Evolutionary conservation across 495 filamentous ascomycete genomes (phyloP).

Genomic region (Lophiotrema nucula): DNA sequence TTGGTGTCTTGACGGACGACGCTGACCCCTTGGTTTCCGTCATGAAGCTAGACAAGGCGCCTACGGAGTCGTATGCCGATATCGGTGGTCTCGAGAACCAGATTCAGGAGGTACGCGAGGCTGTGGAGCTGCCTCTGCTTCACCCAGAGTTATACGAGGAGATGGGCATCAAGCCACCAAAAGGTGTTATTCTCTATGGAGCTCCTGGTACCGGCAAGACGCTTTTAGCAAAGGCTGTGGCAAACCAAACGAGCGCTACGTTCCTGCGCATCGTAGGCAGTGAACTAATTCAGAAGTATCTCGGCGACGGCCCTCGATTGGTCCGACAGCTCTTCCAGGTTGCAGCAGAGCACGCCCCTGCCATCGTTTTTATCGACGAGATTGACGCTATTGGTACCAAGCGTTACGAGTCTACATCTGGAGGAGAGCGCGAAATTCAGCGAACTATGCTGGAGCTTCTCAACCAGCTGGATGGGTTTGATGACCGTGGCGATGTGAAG

Average conservation of each 20-base stretch:
- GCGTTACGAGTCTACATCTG: slow-evolving; percentile 95
- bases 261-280: slow-evolving; percentile 98
- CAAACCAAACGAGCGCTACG: slow-evolving; percentile 96
- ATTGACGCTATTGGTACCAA: slow-evolving; percentile 99
- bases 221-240: slow-evolving; percentile 93
- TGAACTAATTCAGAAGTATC: slow-evolving; percentile 98
- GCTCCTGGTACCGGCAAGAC: slow-evolving; percentile 98
- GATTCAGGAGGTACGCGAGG: slow-evolving; percentile 97
- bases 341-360: slow-evolving; percentile 91
- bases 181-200: slow-evolving; percentile 99
- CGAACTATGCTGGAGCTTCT: slow-evolving; percentile 98
- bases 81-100: slow-evolving; percentile 94
- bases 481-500: slow-evolving; percentile 98
- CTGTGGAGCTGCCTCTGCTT: slow-evolving; percentile 91
- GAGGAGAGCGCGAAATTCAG: slow-evolving; percentile 96
- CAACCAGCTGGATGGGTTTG: slow-evolving; percentile 98
- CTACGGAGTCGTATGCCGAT: slow-evolving; percentile 96
- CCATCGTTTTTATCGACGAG: slow-evolving; percentile 99
- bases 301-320: slow-evolving; percentile 91
- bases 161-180: slow-evolving; percentile 99
- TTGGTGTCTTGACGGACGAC: slow-evolving; percentile 95
- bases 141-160: slow-evolving; percentile 99
- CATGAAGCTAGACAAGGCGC: slow-evolving; percentile 99
- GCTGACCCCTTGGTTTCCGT: slow-evolving; percentile 94
- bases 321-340: slow-evolving; percentile 98